phyloP scores from a whole-genome alignment of 2,329 filamentous ascomycete genomes.

The Sphaerulina musiva region DNA sequence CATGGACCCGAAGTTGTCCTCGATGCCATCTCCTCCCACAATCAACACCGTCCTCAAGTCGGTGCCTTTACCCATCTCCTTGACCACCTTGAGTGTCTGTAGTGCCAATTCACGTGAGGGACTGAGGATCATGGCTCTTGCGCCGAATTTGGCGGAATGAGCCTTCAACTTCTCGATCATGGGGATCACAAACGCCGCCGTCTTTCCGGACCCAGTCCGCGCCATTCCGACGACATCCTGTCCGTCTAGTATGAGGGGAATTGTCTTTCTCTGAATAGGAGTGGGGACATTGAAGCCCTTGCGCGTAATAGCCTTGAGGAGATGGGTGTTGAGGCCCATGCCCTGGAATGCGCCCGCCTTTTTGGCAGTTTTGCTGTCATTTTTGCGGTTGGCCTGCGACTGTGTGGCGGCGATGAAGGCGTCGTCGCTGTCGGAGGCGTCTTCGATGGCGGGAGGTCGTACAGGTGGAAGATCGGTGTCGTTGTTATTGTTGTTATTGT shows the following conservation, averaged over 20 bases:
- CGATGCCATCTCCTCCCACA: slow-evolving; percentile 89
- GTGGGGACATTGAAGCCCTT: slow-evolving; percentile 97
- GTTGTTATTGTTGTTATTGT: not conserved
- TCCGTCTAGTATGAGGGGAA: slow-evolving; percentile 79
- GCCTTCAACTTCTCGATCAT: slow-evolving; percentile 92
- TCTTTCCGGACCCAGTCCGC: slow-evolving; percentile 96
- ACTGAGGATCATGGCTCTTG: slow-evolving; percentile 79
- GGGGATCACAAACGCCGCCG: slow-evolving; percentile 93
- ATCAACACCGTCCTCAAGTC: slow-evolving; percentile 85
- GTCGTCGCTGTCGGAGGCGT: slow-evolving; percentile 57
- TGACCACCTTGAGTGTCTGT: slow-evolving; percentile 92
- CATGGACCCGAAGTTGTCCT: slow-evolving; percentile 92
- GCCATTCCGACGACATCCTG: slow-evolving; percentile 99
- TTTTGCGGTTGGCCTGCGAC: slow-evolving; percentile 79
- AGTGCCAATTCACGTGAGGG: slow-evolving; percentile 90
- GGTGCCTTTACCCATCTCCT: slow-evolving; percentile 84
- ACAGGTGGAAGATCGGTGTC: not conserved
- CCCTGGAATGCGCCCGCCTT: slow-evolving; percentile 96
- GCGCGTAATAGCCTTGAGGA: slow-evolving; percentile 82
- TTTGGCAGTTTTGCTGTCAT: slow-evolving; percentile 75
- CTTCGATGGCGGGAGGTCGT: slow-evolving; percentile 15
- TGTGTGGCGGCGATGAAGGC: slow-evolving; percentile 87
- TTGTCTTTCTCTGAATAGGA: slow-evolving; percentile 94
- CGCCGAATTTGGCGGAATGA: slow-evolving; percentile 80
- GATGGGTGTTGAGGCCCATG: slow-evolving; percentile 76